Evolutionary conservation across 1,284 basidiomycete species (phyloP).

Genomic region (Malassezia obtusa): DNA sequence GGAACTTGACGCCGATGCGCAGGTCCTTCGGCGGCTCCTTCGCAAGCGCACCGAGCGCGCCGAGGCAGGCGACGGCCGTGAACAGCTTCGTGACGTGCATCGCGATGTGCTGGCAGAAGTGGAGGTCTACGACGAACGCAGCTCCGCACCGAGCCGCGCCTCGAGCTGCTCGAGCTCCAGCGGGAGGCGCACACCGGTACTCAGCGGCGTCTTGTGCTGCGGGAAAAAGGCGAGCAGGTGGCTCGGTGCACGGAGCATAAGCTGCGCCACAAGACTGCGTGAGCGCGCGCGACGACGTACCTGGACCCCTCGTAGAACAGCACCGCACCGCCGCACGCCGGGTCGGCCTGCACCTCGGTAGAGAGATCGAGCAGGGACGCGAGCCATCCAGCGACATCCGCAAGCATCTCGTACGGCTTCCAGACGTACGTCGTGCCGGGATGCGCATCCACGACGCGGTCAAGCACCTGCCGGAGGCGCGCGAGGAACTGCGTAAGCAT

Average conservation of each 20-base stretch:
- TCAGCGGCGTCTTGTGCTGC: neutral
- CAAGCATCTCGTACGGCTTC: constrained; percentile 4
- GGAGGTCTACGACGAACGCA: constrained; percentile 7
- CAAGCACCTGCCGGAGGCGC: constrained; percentile 6
- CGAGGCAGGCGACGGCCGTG: neutral
- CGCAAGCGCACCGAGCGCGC: constrained; percentile 2
- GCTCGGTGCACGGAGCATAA: constrained; percentile 10
- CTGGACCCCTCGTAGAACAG: neutral
- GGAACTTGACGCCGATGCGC: constrained; percentile 50
- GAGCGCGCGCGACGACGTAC: neutral
- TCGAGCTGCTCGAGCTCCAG: constrained; percentile 13
- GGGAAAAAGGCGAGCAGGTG: constrained; percentile 14
- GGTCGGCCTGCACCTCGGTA: neutral
- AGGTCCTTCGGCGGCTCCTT: constrained; percentile 29
- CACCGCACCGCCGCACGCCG: constrained; percentile 9
- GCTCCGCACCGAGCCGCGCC: constrained; percentile 6
- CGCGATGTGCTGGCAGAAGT: neutral
- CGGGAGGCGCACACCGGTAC: constrained; percentile 8
- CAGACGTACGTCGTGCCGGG: neutral
- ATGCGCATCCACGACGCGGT: neutral
- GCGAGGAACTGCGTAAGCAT: neutral
- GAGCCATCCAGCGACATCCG: constrained; percentile 7
- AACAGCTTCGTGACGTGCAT: neutral
- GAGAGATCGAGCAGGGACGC: constrained; percentile 6
- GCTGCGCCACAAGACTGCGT: constrained; percentile 2